Base-by-base conservation (phyloP, 2,329 filamentous ascomycete genomes). In the Diaporthe australafricana region DNA sequence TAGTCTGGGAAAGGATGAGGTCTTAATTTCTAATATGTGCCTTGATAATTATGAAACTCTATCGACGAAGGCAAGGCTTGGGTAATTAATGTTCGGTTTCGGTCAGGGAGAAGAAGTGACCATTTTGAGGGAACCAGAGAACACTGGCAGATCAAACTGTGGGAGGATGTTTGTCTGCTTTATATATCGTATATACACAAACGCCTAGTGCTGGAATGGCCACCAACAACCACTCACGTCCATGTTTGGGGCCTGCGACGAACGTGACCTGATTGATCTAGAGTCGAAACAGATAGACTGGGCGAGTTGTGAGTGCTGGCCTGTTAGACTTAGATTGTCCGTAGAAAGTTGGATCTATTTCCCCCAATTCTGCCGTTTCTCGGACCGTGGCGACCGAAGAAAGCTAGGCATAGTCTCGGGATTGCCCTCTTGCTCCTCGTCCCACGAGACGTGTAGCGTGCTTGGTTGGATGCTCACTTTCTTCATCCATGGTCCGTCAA, bases 371-470 rank as follows among this genome's bases (percentile, higher is more conserved):
- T 83, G 80, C 82, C 82, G 80, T 77, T 76, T 27, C 77, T 84
- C 86, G 86, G 86, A 87, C 84, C 86, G 86, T 87, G 80, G 80
- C 81, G 82, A 84, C 86, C 86, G 86, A 85, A 79, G 80, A 81
- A 73, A 78, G 78, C 80, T 77, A 77, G 80, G 78, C 77, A 79
- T 76, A 77, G 77, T 68, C 75, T 71, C 62, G 60, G 60, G 30
- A 63, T 48, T 48, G 60, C 30, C 60, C 14, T 63, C 42, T 35
- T 40, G 25, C 16, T 42, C n/a, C 40, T 63, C 40, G 57, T 63
- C 40, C 57, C 55, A 70, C 57, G 50, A 35, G 52, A 42, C 42
- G 47, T 45, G 67, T 45, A 50, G 42, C 38, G 65, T 57, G 65
- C 66, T 17, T 69, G 40, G 48, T 48, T 22, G 66, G 47, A 62